A percentile compares a stretch with the other conserved stretches of the same genome.
Conservation (phyloP, 2,329 filamentous ascomycete species). For the Ambrosiella xylebori region DNA sequence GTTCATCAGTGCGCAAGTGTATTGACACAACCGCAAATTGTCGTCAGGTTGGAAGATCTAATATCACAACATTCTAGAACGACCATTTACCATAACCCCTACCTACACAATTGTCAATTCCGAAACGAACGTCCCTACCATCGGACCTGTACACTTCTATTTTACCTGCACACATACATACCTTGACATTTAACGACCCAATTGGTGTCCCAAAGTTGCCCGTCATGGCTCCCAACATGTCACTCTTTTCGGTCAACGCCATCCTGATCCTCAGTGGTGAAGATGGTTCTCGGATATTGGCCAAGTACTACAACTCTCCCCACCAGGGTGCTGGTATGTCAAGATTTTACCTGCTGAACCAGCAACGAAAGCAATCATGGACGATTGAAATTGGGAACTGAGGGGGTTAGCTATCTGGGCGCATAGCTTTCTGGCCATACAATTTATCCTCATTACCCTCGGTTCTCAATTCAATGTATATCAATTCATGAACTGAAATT, state of each 20-base stretch:
- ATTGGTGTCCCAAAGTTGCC: neutral
- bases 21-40: too few species aligned
- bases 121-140: neutral
- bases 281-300: slow-evolving; percentile 79
- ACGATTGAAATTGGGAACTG: too few species aligned
- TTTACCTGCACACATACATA: neutral
- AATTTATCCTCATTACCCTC: too few species aligned
- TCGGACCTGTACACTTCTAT: neutral
- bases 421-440: too few species aligned
- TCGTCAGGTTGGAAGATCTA: too few species aligned
- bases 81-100: neutral
- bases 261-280: slow-evolving; percentile 66
- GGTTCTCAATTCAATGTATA: too few species aligned
- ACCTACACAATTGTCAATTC: neutral
- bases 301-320: slow-evolving; percentile 71
- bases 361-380: too few species aligned
- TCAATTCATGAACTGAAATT: too few species aligned
- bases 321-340: slow-evolving; percentile 25
- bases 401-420: too few species aligned
- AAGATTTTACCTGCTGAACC: neutral
- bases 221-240: slow-evolving; percentile 55
- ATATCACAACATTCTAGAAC: too few species aligned
- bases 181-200: neutral
- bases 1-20: neutral
- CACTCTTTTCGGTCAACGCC: slow-evolving; percentile 60